These are phyloP conservation scores for Arxiozyma slooffiae DNA, from an alignment of 1,139 yeast species.

Conservation along the genomic window DNA sequence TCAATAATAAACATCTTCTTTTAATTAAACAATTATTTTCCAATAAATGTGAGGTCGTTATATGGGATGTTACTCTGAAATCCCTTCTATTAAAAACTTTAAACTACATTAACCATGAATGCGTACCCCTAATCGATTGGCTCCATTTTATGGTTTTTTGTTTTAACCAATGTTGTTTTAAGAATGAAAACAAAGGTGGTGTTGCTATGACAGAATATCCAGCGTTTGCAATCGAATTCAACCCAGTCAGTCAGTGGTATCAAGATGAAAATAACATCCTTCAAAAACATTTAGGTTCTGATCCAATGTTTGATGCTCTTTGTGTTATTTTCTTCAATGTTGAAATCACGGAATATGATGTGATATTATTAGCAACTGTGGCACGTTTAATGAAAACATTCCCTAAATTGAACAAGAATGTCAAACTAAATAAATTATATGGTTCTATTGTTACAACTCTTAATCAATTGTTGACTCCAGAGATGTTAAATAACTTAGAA, in stretches of 20 bases:
- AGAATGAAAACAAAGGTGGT: background rate
- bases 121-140: slow-evolving; percentile 23
- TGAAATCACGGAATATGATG: background rate
- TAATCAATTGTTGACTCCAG: too few relatives aligned
- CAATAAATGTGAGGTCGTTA: slow-evolving; percentile 48
- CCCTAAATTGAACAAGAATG: background rate
- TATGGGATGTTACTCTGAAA: slow-evolving; percentile 44
- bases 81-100: slow-evolving; percentile 42
- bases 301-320: slow-evolving; percentile 1
- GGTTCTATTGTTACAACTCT: too few relatives aligned
- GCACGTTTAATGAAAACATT: background rate
- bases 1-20: slow-evolving; percentile 21
- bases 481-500: too few relatives aligned
- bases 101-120: slow-evolving; percentile 29
- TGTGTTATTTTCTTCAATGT: background rate
- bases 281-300: background rate
- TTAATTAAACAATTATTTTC: slow-evolving; percentile 41
- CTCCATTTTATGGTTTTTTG: slow-evolving; percentile 29
- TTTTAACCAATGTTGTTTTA: slow-evolving; percentile 1
- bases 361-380: background rate
- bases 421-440: too few relatives aligned
- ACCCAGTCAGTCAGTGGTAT: too few relatives aligned
- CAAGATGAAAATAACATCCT: slow-evolving; percentile 23
- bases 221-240: too few relatives aligned
- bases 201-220: background rate